Conservation (phyloP, 805 yeast species). For the Candida namnaoensis region DNA sequence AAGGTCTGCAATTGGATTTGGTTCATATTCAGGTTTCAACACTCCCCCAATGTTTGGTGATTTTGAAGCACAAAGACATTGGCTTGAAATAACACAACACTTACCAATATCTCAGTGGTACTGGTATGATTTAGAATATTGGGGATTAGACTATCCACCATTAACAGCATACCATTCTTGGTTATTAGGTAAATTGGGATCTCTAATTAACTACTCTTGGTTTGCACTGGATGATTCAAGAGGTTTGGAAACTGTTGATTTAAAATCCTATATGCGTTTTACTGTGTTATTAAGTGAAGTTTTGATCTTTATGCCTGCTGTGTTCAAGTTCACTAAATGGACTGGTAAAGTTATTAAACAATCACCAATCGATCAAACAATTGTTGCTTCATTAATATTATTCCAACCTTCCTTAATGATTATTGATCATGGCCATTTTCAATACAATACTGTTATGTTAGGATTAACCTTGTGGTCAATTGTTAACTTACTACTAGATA, state of each 20-base stretch:
- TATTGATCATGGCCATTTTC: conserved; percentile 97
- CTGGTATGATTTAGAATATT: conserved; percentile 77
- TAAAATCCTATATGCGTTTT: conserved; percentile 80
- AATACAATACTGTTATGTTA: conserved; percentile 89
- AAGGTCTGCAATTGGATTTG: conserved; percentile 81
- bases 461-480: conserved; percentile 72
- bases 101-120: conserved; percentile 79
- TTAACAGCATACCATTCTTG: conserved; percentile 91
- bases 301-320: conserved; percentile 70
- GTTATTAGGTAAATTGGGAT: conserved; percentile 67
- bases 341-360: conserved; percentile 50
- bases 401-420: conserved; percentile 77
- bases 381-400: conserved; percentile 69
- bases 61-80: conserved; percentile 96
- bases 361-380: conserved; percentile 68
- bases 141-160: conserved; percentile 98
- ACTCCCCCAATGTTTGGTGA: conserved; percentile 86
- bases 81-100: conserved; percentile 87
- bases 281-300: conserved; percentile 74
- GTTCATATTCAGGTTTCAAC: conserved; percentile 70
- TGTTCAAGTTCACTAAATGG: conserved; percentile 61
- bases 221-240: conserved; percentile 65
- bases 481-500: conserved; percentile 54
- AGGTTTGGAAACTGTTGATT: conserved; percentile 57
- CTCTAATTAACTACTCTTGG: conserved; percentile 59